Percentiles rank a stretch among this genome's conserved stretches.
phyloP scores from a whole-genome alignment of 2,329 filamentous ascomycete genomes.

The Pestalotiopsis fici region DNA sequence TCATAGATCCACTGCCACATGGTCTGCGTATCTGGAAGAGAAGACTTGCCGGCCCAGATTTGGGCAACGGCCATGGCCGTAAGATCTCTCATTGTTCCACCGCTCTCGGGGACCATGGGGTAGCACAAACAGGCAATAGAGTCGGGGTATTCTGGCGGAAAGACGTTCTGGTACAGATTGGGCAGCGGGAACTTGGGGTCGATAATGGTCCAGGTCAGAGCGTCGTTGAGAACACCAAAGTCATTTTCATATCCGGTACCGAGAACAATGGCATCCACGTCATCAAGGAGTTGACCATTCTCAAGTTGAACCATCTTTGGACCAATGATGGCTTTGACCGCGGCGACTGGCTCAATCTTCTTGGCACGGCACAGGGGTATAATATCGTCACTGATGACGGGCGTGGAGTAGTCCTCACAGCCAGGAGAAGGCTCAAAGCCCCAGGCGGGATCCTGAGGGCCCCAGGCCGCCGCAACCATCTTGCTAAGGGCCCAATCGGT shows the following conservation, averaged over 20 bases:
- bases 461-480: not conserved
- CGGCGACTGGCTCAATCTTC: not conserved
- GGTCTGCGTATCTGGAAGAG: not conserved
- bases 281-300: not conserved
- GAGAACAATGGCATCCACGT: conserved; percentile 4
- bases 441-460: not conserved
- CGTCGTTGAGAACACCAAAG: conserved; percentile 3
- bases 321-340: not conserved
- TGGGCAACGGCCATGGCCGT: conserved; percentile 5
- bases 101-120: conserved; percentile 7
- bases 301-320: not conserved
- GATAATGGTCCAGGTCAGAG: conserved; percentile 3
- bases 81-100: not conserved
- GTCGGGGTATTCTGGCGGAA: conserved; percentile 4
- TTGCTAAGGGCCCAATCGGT: not conserved
- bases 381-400: not conserved
- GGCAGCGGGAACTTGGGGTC: conserved; percentile 4
- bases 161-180: conserved; percentile 3
- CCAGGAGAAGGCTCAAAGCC: conserved; percentile 4
- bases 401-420: not conserved
- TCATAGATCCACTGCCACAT: conserved; percentile 7
- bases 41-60: conserved; percentile 2
- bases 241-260: conserved; percentile 4
- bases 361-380: not conserved
- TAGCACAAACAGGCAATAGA: conserved; percentile 4